Evolutionary conservation across 1,284 basidiomycete species (phyloP).

Genomic region (Puccinia triticina): DNA sequence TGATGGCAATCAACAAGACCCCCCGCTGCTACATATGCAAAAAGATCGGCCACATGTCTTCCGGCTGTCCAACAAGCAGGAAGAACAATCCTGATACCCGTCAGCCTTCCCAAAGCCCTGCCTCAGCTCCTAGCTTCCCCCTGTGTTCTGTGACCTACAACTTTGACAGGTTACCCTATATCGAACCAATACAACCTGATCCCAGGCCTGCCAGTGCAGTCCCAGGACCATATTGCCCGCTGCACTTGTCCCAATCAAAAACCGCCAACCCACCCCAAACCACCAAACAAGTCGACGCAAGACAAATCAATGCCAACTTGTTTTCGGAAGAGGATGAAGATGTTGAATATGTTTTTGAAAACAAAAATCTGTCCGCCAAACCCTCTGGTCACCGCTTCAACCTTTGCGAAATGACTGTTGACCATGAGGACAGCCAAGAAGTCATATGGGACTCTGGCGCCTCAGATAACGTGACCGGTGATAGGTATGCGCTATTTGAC

Average conservation of each 20-base stretch:
- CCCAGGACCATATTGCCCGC: too few species aligned
- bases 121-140: neutral
- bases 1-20: neutral
- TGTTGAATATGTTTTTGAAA: too few species aligned
- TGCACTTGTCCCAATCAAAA: neutral
- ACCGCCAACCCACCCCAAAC: neutral
- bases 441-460: conserved; percentile 23
- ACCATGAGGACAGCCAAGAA: neutral
- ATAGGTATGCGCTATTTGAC: neutral
- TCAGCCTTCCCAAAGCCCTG: too few species aligned
- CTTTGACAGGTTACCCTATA: neutral
- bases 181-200: neutral
- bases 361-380: too few species aligned
- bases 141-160: conserved; percentile 2
- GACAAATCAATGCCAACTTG: neutral
- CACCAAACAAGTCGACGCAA: neutral
- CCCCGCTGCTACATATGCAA: too few species aligned
- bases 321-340: neutral
- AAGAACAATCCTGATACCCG: too few species aligned
- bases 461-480: conserved; percentile 3
- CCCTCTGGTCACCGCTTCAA: too few species aligned
- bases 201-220: too few species aligned
- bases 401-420: too few species aligned
- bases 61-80: too few species aligned
- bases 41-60: too few species aligned